Base-by-base conservation (phyloP, 345 rosid species). In the Dipteronia dyeriana region DNA sequence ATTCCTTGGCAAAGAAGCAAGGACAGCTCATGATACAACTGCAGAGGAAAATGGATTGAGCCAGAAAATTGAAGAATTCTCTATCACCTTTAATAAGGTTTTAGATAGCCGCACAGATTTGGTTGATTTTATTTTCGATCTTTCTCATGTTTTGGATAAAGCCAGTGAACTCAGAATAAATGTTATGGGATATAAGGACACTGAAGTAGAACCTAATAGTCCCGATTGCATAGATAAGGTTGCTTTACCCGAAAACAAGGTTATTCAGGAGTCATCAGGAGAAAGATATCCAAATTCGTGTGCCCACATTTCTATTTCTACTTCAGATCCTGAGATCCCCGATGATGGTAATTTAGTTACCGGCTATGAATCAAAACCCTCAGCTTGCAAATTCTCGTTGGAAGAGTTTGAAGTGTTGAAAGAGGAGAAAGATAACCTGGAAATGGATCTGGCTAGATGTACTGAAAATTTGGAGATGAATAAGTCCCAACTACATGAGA, bases 211-310 rank as follows among this genome's bases (percentile, higher is more conserved):
- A 82, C 93, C 91, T 53, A 86, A 74, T 53, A 90, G 97, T 71
- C 92, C 98, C 3, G 93, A 92, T 87, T 96, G 99, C 86, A 94
- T 96, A 12, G 99, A 96, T 81, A 96, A 96, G 87, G 94, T 94
- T 45, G 99, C 89, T 66, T 79, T 96, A 80, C 97, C 97, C 0
- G 97, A 94, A 82, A 87, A 92, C 74, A 90, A 88, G 88, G 84
- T 75, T n/a, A 69, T 81, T 65, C 82, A 76, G 71, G 91, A 84
- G 73, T 78, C 88, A 67, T 84, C 89, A 16, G 88, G 82, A 41
- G 93, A 87, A 75, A 85, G 81, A 68, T 89, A 90, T 85, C 89
- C 85, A 79, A 86, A 89, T 74, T 86, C 90, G 49, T 84, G 86
- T 72, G 80, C 79, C 66, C 88, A 78, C 76, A 80, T 87, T 41